Evolutionary conservation across 768 basidiomycete genomes (phyloP).

Genomic region (Lentinula boryana): DNA sequence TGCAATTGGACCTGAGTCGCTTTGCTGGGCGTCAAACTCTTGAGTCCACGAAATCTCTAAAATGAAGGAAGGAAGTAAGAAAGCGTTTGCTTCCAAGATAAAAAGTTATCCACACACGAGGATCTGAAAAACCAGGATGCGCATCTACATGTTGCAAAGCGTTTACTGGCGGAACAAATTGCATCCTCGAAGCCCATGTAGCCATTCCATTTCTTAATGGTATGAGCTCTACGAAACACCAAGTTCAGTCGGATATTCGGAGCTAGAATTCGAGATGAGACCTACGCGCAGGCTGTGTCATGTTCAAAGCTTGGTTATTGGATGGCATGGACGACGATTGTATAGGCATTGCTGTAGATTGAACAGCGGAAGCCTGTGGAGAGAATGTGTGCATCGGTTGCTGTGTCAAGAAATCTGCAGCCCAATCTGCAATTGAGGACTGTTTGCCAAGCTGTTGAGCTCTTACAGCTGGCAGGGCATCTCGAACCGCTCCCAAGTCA

Average conservation of each 20-base stretch:
- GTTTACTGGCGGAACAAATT: background rate
- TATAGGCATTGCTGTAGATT: background rate
- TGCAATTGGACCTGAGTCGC: slow-evolving; percentile 18
- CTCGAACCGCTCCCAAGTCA: slow-evolving; percentile 52
- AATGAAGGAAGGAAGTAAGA: no score
- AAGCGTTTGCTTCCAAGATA: background rate
- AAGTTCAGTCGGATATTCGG: background rate
- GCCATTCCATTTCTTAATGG: background rate
- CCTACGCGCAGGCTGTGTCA: background rate
- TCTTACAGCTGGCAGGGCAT: slow-evolving; percentile 34
- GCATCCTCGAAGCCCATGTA: background rate
- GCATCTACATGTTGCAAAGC: background rate
- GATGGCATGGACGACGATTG: background rate
- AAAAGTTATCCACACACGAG: slow-evolving; percentile 32
- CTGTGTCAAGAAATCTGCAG: slow-evolving; percentile 12
- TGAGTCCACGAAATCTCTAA: slow-evolving; percentile 47
- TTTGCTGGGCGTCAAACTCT: slow-evolving; percentile 52
- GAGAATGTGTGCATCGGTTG: background rate
- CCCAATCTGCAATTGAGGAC: slow-evolving; percentile 1
- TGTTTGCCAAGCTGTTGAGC: background rate
- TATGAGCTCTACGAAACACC: background rate
- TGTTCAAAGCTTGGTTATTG: background rate
- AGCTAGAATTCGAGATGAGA: background rate
- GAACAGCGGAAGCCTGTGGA: background rate
- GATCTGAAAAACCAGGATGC: slow-evolving; percentile 16